These are phyloP conservation scores for Pisolithus sp. DNA, from an alignment of 768 basidiomycete species.

Conservation along the genomic window DNA sequence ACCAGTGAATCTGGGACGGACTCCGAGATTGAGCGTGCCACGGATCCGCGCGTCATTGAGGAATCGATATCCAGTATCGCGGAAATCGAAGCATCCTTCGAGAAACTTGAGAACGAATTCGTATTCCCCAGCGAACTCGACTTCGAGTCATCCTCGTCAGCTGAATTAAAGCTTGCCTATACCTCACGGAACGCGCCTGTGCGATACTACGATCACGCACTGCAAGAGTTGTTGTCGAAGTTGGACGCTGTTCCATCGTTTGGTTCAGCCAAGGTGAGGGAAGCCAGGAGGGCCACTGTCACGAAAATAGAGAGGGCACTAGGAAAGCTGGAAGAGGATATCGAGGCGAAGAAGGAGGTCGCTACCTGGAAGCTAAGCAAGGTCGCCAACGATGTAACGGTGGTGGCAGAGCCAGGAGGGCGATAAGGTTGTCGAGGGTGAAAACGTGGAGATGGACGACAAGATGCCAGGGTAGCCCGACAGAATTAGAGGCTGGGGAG, in stretches of 20 bases:
- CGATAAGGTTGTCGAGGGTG: background rate
- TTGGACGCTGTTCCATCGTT: conserved; percentile 58
- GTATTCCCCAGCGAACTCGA: conserved; percentile 30
- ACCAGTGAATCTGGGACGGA: conserved; percentile 4
- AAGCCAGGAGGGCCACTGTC: conserved; percentile 50
- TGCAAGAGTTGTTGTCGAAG: conserved; percentile 47
- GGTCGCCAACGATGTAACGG: background rate
- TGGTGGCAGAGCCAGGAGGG: background rate
- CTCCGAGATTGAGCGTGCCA: conserved; percentile 10
- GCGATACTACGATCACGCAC: conserved; percentile 54
- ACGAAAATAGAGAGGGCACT: conserved; percentile 49
- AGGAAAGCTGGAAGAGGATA: conserved; percentile 42
- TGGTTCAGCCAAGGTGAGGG: conserved; percentile 49
- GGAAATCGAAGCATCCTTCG: conserved; percentile 38
- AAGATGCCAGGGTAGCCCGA: background rate
- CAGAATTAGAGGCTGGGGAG: background rate
- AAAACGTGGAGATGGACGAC: background rate
- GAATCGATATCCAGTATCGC: conserved; percentile 33
- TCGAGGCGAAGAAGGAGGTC: conserved; percentile 36
- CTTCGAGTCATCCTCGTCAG: conserved; percentile 17
- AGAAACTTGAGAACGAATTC: conserved; percentile 31
- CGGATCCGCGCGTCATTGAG: conserved; percentile 1
- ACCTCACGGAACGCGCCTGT: conserved; percentile 53
- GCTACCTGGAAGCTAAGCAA: background rate
- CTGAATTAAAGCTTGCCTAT: conserved; percentile 42